Base-by-base conservation (phyloP, 1,284 basidiomycete genomes). In the Volvariella volvacea region DNA sequence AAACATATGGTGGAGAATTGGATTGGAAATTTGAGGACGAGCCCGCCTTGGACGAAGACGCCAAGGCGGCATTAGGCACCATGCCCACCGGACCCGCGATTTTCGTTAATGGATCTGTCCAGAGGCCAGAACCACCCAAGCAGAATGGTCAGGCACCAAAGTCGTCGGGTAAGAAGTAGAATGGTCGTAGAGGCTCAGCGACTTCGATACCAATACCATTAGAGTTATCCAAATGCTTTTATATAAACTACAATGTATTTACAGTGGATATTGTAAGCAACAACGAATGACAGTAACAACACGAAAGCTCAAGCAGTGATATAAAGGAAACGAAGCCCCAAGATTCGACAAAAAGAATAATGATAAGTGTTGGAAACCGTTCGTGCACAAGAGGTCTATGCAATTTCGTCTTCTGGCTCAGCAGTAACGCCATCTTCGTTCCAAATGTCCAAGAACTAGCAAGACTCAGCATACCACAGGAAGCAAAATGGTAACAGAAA, bases 371-470 rank as follows among this genome's bases (percentile, higher is more conserved):
- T 28, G n/a, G n/a, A n/a, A 20, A 7, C n/a, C 14, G 25, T 39
- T 43, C 33, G 44, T 45, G n/a, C 22, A 34, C 16, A 48, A 39
- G 21, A 17, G 39, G 38, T 31, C 44, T 55, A 51, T 42, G 45
- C 52, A 53, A 52, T 59, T 38, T 70, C 67, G 41, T 82, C 81
- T 51, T 78, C 78, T 10, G 83, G 85, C 59, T 88, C 85, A 6
- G 73, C 77, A n/a, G 68, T 68, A 32, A 85, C 71, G 16, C 87
- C 87, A 51, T 90, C 87, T 59, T 85, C 85, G 47, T 81, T 83
- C 87, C 87, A 90, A 43, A 88, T 75, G 46, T 79, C 76, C 46
- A 88, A 65, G 62, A 90, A 87, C 86, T 89, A 39, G 28, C 2
- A 21, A 6, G 16, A 20, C 19, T 33, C 25, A 31, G n/a, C 15